These are phyloP conservation scores for Stagonosporopsis chrysanthemi DNA, from an alignment of 2,329 filamentous ascomycete species.

Conservation along the genomic window DNA sequence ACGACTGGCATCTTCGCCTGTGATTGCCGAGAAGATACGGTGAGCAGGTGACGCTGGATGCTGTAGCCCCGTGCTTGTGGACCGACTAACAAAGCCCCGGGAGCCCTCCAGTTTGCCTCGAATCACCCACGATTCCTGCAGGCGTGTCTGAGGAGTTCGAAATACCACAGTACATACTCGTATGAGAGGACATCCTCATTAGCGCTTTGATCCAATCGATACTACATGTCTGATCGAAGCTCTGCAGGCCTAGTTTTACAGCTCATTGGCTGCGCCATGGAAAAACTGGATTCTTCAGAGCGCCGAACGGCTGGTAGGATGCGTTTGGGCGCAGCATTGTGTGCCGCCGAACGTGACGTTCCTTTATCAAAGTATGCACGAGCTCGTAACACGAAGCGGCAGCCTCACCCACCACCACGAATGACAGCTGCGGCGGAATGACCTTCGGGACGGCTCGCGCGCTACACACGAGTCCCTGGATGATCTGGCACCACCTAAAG, in stretches of 20 bases:
- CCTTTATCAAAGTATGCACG: slow-evolving; percentile 18
- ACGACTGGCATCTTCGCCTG: not conserved
- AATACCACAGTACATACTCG: not conserved
- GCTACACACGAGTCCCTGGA: slow-evolving; percentile 35
- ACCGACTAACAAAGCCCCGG: not conserved
- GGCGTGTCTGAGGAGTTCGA: not conserved
- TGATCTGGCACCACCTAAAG: slow-evolving; percentile 50
- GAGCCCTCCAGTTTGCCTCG: slow-evolving; percentile 4
- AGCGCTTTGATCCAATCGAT: not conserved
- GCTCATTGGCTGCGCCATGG: not conserved
- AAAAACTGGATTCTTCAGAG: not conserved
- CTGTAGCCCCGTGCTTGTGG: slow-evolving; percentile 10
- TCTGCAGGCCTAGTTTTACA: not conserved
- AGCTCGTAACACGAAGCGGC: slow-evolving; percentile 18
- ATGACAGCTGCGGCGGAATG: slow-evolving; percentile 22
- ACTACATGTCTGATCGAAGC: not conserved
- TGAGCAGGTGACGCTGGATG: slow-evolving; percentile 21
- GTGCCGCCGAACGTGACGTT: slow-evolving; percentile 14
- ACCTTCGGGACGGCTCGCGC: slow-evolving; percentile 47
- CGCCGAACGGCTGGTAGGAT: not conserved
- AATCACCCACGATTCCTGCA: not conserved
- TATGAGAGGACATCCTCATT: not conserved
- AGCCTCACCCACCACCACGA: slow-evolving; percentile 21
- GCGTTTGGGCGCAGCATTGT: not conserved
- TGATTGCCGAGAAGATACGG: slow-evolving; percentile 17